phyloP scores from a whole-genome alignment of 805 yeast genomes.

The Cyberlindnera galapagoensis region DNA sequence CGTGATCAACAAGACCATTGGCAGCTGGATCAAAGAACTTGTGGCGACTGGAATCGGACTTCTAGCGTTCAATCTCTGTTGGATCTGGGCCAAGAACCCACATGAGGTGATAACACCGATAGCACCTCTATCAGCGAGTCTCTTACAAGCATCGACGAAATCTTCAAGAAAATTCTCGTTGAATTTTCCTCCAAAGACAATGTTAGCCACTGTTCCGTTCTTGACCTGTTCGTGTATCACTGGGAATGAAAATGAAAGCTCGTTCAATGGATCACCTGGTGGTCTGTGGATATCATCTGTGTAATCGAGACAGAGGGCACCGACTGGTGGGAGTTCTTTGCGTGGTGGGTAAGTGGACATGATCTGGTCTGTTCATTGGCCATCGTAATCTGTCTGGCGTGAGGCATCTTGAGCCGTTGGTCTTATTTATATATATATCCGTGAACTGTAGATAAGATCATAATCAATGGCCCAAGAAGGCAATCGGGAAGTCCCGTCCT shows the following conservation, averaged over 20 bases:
- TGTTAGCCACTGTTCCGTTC: conserved; percentile 24
- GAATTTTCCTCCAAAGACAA: conserved; percentile 21
- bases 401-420: too few relatives aligned
- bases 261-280: conserved; percentile 27
- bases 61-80: conserved; percentile 18
- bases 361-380: too few relatives aligned
- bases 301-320: conserved; percentile 24
- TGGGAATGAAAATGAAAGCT: conserved; percentile 22
- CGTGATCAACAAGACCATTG: conserved; percentile 20
- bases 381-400: too few relatives aligned
- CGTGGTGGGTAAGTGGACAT: conserved; percentile 22
- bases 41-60: conserved; percentile 28
- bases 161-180: conserved; percentile 22
- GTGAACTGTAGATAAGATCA: too few relatives aligned
- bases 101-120: conserved; percentile 30
- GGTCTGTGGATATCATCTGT: conserved; percentile 29
- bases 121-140: conserved; percentile 26
- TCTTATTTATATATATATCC: too few relatives aligned
- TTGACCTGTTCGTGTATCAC: conserved; percentile 20
- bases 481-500: too few relatives aligned
- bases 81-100: conserved; percentile 30
- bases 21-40: conserved; percentile 26
- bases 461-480: too few relatives aligned
- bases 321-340: conserved; percentile 22
- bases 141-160: conserved; percentile 23